Percentiles rank a stretch among this genome's conserved stretches.
Conservation (phyloP, 2,329 filamentous ascomycete genomes). For the Lachnellula hyalina region DNA sequence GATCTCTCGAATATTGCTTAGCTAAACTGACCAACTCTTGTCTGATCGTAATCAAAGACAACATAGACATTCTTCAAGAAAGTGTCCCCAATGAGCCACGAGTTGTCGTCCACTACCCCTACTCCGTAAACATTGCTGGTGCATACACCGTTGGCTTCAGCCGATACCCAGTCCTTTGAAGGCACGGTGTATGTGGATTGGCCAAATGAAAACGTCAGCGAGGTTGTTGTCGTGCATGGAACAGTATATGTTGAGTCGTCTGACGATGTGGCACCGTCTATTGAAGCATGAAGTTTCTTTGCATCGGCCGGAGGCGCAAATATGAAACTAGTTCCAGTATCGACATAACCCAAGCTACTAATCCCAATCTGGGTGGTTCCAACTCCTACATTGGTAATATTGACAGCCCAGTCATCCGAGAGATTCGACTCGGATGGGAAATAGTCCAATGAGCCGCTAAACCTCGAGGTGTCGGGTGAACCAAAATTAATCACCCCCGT, state of each 20-base stretch:
- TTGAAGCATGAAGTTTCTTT: slow-evolving; percentile 58
- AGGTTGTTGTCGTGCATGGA: slow-evolving; percentile 62
- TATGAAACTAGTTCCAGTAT: slow-evolving; percentile 77
- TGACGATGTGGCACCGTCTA: slow-evolving; percentile 50
- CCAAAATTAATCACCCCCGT: slow-evolving; percentile 78
- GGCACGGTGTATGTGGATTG: slow-evolving; percentile 62
- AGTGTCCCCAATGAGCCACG: slow-evolving; percentile 79
- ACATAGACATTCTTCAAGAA: slow-evolving; percentile 89
- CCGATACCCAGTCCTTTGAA: slow-evolving; percentile 63
- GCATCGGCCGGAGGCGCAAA: slow-evolving; percentile 67
- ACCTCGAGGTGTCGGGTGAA: slow-evolving; percentile 59
- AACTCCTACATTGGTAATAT: slow-evolving; percentile 59
- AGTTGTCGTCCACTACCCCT: slow-evolving; percentile 52
- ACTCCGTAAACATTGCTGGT: slow-evolving; percentile 71
- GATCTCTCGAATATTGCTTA: neutral
- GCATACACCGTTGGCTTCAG: slow-evolving; percentile 39
- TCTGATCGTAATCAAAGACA: slow-evolving; percentile 72
- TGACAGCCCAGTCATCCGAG: slow-evolving; percentile 66
- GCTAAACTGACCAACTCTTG: slow-evolving; percentile 51
- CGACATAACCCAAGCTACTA: slow-evolving; percentile 63
- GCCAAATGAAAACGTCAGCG: slow-evolving; percentile 63
- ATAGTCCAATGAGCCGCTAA: slow-evolving; percentile 64
- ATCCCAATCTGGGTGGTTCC: slow-evolving; percentile 51
- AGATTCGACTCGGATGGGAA: slow-evolving; percentile 45
- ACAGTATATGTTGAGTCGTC: slow-evolving; percentile 62